Evolutionary conservation across 2,329 filamentous ascomycete species (phyloP).

Genomic region (Arthrobotrys iridis): DNA sequence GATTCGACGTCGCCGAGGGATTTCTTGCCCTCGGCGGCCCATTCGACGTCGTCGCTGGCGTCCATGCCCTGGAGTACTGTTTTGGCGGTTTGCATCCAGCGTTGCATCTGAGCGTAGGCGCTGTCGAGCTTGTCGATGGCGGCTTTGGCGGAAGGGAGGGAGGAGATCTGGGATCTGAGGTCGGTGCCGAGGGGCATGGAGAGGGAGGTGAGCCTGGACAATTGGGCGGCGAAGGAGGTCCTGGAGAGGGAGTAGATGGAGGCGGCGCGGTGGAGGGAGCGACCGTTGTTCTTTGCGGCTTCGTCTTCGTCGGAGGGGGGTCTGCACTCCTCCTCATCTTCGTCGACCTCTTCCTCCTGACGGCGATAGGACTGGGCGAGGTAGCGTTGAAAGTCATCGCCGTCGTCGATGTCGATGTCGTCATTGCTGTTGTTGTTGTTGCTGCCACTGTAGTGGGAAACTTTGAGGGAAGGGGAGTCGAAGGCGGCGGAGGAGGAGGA

Average conservation of each 20-base stretch:
- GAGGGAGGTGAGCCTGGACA: constrained; percentile 89
- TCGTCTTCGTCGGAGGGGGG: constrained; percentile 39
- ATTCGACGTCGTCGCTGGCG: constrained; percentile 96
- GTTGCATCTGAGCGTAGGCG: constrained; percentile 88
- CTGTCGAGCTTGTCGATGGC: constrained; percentile 84
- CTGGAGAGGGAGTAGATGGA: constrained; percentile 95
- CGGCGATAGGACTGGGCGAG: constrained; percentile 45
- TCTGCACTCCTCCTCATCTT: constrained; percentile 8
- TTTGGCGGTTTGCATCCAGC: constrained; percentile 91
- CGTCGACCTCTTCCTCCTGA: constrained; percentile 22
- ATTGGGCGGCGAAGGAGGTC: constrained; percentile 90
- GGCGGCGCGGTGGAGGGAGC: constrained; percentile 68
- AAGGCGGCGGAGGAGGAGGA: constrained; percentile 38
- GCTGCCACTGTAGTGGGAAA: constrained; percentile 31
- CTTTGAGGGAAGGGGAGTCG: constrained; percentile 39
- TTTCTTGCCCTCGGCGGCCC: constrained; percentile 90
- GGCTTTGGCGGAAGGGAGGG: constrained; percentile 84
- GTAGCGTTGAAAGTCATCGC: constrained; percentile 50
- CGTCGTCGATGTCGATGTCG: constrained; percentile 41
- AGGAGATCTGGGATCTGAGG: constrained; percentile 81
- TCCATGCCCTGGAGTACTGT: constrained; percentile 89
- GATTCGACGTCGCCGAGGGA: constrained; percentile 77
- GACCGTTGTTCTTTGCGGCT: constrained; percentile 29
- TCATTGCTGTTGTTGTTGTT: too few species aligned
- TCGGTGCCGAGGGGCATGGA: constrained; percentile 86